A percentile compares a stretch with the other conserved stretches of the same genome.
Evolutionary conservation across 169 alveolate genomes (phyloP).

Genomic region (Cryptosporidium xiaoi): DNA sequence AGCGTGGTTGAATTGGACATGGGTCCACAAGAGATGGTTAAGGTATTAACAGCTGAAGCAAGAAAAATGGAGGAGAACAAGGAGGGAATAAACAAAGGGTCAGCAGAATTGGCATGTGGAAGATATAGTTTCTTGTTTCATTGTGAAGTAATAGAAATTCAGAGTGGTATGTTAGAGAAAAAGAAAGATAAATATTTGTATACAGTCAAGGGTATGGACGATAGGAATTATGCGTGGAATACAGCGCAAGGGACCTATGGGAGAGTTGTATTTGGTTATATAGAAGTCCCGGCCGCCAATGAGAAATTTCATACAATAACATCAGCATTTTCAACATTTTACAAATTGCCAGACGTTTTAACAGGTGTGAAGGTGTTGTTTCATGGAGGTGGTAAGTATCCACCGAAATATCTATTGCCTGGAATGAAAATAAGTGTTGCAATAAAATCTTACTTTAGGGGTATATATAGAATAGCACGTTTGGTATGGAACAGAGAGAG

Average conservation of each 20-base stretch:
- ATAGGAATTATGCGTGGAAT: slow-evolving; percentile 51
- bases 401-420: slow-evolving; percentile 44
- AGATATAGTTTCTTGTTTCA: slow-evolving; percentile 54
- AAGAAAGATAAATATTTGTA: slow-evolving; percentile 27
- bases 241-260: slow-evolving; percentile 72
- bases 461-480: slow-evolving; percentile 37
- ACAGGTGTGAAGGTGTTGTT: slow-evolving; percentile 40
- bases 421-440: slow-evolving; percentile 69
- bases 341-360: slow-evolving; percentile 33
- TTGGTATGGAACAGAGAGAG: slow-evolving; percentile 68
- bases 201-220: background rate
- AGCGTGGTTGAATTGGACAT: slow-evolving; percentile 49
- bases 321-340: slow-evolving; percentile 37
- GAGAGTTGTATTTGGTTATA: slow-evolving; percentile 70
- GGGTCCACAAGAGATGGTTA: slow-evolving; percentile 71
- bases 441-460: slow-evolving; percentile 54
- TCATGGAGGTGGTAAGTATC: slow-evolving; percentile 68
- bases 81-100: slow-evolving; percentile 47
- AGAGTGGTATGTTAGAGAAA: slow-evolving; percentile 3
- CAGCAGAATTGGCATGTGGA: slow-evolving; percentile 72
- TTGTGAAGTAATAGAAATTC: slow-evolving; percentile 41
- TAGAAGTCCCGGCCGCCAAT: slow-evolving; percentile 50
- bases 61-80: slow-evolving; percentile 31
- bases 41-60: slow-evolving; percentile 8
- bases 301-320: background rate